phyloP scores from a whole-genome alignment of 2,329 filamentous ascomycete genomes.

The Aspergillus udagawae region DNA sequence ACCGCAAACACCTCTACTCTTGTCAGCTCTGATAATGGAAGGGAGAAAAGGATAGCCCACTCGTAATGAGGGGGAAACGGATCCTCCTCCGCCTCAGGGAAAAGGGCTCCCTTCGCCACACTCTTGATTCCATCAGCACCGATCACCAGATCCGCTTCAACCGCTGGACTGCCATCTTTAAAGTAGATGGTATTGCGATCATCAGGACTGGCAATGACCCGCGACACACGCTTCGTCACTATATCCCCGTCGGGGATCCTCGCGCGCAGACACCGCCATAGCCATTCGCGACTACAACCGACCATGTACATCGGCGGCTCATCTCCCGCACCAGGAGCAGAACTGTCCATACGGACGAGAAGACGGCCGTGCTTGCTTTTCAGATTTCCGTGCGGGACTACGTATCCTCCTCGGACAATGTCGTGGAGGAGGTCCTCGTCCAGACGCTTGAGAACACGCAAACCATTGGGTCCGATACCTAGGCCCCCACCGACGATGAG shows the following conservation, averaged over 20 bases:
- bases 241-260: conserved; percentile 33
- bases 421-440: conserved; percentile 32
- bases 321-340: not conserved
- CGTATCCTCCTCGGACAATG: conserved; percentile 33
- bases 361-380: conserved; percentile 32
- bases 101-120: conserved; percentile 33
- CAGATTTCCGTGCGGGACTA: conserved; percentile 28
- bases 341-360: conserved; percentile 24
- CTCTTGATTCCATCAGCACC: conserved; percentile 43
- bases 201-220: conserved; percentile 22
- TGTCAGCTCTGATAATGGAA: not conserved
- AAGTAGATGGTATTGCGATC: conserved; percentile 30
- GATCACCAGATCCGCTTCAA: conserved; percentile 40
- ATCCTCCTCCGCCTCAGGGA: conserved; percentile 29
- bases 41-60: conserved; percentile 18
- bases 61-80: conserved; percentile 40
- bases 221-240: conserved; percentile 28
- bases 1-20: conserved; percentile 37
- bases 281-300: conserved; percentile 34
- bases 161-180: conserved; percentile 27
- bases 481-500: conserved; percentile 38
- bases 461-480: conserved; percentile 38
- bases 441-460: conserved; percentile 36
- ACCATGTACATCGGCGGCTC: conserved; percentile 27
- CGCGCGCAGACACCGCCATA: conserved; percentile 36